Evolutionary conservation across 2,329 filamentous ascomycete genomes (phyloP).

Genomic region (Xylaria polymorpha): DNA sequence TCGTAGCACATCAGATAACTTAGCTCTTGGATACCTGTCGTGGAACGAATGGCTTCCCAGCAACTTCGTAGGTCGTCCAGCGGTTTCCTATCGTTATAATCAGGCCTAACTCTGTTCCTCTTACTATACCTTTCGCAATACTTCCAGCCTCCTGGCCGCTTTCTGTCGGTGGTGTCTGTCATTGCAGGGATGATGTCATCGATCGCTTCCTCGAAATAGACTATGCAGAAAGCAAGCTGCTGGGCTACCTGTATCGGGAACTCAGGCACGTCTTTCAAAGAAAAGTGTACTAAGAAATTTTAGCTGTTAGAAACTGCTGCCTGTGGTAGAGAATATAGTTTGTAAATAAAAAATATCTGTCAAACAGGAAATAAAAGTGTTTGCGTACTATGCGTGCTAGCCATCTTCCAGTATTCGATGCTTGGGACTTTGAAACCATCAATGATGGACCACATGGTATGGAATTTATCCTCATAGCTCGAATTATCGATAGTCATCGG

Average conservation of each 20-base stretch:
- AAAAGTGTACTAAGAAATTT: constrained; percentile 22
- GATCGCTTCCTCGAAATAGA: constrained; percentile 34
- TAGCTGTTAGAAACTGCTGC: neutral
- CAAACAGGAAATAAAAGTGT: neutral
- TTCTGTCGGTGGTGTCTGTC: neutral
- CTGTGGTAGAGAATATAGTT: neutral
- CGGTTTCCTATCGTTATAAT: neutral
- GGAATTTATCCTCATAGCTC: neutral
- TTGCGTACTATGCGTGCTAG: constrained; percentile 20
- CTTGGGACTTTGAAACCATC: neutral
- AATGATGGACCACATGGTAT: constrained; percentile 21
- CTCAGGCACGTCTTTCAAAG: neutral
- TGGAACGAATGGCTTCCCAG: constrained; percentile 20
- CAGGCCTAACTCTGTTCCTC: constrained; percentile 24
- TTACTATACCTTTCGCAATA: constrained; percentile 10
- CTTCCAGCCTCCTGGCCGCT: constrained; percentile 28
- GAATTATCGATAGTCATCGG: neutral
- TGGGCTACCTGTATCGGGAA: constrained; percentile 24
- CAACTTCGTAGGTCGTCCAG: constrained; percentile 5
- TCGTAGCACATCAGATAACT: constrained; percentile 22
- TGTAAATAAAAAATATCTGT: too few relatives aligned
- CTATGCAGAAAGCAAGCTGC: constrained; percentile 28
- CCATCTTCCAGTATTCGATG: constrained; percentile 22
- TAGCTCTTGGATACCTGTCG: constrained; percentile 2
- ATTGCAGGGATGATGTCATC: constrained; percentile 19